phyloP scores from a whole-genome alignment of 192 early-diverging fungal species.

The Phlyctochytrium planicorne region DNA sequence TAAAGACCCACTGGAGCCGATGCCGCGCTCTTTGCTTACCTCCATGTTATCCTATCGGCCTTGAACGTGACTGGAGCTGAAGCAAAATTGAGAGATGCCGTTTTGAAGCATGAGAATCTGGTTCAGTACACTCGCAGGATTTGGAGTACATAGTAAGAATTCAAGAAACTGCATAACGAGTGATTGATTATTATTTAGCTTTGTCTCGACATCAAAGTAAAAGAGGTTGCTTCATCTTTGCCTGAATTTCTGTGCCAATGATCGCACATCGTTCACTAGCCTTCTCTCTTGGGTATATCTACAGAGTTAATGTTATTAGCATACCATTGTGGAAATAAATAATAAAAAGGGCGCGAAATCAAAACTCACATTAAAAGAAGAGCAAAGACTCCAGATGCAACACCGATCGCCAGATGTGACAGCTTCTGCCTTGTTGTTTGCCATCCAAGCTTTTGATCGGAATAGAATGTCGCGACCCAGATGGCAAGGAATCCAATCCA shows the following conservation, averaged over 20 bases:
- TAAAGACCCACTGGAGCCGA: constrained; percentile 51
- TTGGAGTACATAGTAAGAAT: no score
- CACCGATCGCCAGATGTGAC: constrained; percentile 59
- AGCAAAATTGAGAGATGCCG: constrained; percentile 40
- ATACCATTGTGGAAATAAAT: not conserved
- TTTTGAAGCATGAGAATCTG: constrained; percentile 53
- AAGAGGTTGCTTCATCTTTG: not conserved
- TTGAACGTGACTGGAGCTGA: constrained; percentile 36
- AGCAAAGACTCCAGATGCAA: constrained; percentile 34
- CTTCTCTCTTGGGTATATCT: not conserved
- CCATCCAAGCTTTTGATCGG: constrained; percentile 61
- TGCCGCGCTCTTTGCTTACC: constrained; percentile 60
- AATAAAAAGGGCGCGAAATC: not conserved
- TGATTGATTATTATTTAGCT: no score
- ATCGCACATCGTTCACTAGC: not conserved
- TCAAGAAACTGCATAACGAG: no score
- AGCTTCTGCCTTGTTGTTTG: constrained; percentile 43
- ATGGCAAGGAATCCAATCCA: constrained; percentile 44
- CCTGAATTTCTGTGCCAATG: not conserved
- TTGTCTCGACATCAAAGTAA: no score
- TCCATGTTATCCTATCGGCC: constrained; percentile 49
- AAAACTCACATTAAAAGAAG: constrained; percentile 46
- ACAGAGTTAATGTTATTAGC: not conserved
- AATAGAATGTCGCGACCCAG: constrained; percentile 53
- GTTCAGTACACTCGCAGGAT: no score